phyloP scores from a whole-genome alignment of 257 asterid species.

The Solanum arcanum region DNA sequence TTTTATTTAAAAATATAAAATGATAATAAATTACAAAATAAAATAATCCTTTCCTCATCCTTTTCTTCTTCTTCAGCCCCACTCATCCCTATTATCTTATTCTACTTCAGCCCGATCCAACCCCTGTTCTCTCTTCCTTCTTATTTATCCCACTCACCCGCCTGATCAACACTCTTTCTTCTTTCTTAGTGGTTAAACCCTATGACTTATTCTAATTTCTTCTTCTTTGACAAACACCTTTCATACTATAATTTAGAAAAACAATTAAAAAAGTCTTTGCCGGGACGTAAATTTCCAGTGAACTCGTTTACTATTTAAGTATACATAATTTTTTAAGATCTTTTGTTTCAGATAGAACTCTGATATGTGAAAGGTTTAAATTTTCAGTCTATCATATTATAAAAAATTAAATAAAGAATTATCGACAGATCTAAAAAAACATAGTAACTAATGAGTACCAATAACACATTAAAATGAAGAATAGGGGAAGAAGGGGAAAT shows the following conservation, averaged over 20 bases:
- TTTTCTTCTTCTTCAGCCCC: too few relatives aligned
- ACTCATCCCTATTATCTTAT: too few relatives aligned
- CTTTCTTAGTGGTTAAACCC: not conserved
- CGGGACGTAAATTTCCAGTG: too few relatives aligned
- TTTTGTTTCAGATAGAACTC: too few relatives aligned
- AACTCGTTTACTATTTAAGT: not conserved
- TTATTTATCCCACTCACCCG: not conserved
- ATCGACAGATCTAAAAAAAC: too few relatives aligned
- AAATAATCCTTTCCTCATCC: not conserved
- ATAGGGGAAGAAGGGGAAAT: not conserved
- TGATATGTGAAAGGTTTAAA: not conserved
- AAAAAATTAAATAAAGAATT: too few relatives aligned
- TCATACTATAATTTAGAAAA: not conserved
- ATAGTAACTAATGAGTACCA: not conserved
- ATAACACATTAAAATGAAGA: not conserved
- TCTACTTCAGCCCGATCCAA: not conserved
- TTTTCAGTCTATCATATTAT: not conserved
- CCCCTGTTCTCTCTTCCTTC: not conserved
- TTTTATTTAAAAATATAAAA: too few relatives aligned
- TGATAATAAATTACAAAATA: too few relatives aligned
- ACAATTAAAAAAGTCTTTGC: not conserved
- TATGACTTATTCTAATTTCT: not conserved
- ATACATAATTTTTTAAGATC: too few relatives aligned
- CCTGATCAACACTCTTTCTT: not conserved
- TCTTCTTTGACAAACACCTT: not conserved